Evolutionary conservation across 805 yeast genomes (phyloP).

Genomic region (Diddensiella transvaalensis): DNA sequence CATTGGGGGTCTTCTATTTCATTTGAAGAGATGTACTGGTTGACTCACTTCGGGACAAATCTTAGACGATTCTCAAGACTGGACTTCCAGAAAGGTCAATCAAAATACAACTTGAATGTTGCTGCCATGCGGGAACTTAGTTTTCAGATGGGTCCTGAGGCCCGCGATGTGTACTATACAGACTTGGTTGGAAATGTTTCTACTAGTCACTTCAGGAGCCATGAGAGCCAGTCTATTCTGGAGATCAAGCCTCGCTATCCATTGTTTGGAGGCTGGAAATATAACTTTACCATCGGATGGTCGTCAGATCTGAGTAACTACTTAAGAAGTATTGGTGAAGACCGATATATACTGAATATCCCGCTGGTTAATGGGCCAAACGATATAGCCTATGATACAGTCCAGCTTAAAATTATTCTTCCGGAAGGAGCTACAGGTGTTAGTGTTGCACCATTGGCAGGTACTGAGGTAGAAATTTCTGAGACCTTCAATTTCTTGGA

Average conservation of each 20-base stretch:
- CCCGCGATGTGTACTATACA: conserved; percentile 70
- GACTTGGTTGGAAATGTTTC: conserved; percentile 94
- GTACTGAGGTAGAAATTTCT: conserved; percentile 23
- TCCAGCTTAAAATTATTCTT: conserved; percentile 58
- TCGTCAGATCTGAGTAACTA: conserved; percentile 53
- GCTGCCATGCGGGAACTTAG: conserved; percentile 62
- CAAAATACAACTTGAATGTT: conserved; percentile 42
- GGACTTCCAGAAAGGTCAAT: conserved; percentile 63
- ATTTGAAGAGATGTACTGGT: conserved; percentile 81
- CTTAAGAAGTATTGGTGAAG: conserved; percentile 45
- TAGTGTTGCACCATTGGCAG: conserved; percentile 52
- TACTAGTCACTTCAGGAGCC: conserved; percentile 48
- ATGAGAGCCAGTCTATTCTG: conserved; percentile 39
- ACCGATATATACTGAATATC: conserved; percentile 55
- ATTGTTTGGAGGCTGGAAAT: conserved; percentile 94
- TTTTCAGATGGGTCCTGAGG: conserved; percentile 47
- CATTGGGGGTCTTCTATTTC: conserved; percentile 71
- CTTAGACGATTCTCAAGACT: conserved; percentile 69
- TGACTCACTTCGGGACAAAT: conserved; percentile 70
- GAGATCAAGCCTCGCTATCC: conserved; percentile 85
- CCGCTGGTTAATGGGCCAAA: conserved; percentile 72
- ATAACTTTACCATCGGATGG: conserved; percentile 97
- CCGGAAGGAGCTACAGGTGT: conserved; percentile 81
- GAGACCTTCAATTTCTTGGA: conserved; percentile 54
- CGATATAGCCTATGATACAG: conserved; percentile 64